Evolutionary conservation across 1,284 basidiomycete genomes (phyloP), one percentile per base, ranked within the genome.

Genomic region (Trametes hirsuta): DNA sequence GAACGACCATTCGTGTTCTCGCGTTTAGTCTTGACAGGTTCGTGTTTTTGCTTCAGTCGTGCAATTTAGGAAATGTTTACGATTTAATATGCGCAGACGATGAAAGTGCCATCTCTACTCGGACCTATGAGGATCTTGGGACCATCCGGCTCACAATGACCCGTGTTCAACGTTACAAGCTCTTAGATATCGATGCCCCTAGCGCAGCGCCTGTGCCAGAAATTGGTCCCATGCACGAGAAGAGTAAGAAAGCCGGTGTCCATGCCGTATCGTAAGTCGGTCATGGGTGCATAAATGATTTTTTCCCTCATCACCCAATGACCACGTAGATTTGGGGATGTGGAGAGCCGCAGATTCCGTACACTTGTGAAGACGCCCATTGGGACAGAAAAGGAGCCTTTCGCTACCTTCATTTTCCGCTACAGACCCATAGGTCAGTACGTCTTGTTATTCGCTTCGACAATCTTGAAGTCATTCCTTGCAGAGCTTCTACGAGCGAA

Each of bases 201-300:
- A 34, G 11, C 39, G 2, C 10, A 1, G 12, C 30, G 14, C 21
- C 45, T 0, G 46, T 55, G 2, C 6, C 37, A 2, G 47, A 53
- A 6, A 47, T 67, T 9, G 66, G 66, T 0, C 44, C 53, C 8
- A 35, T 65, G 1, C 63, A 67, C 42, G 66, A 67, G 44, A 61
- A 41, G 30, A 60, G 53, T 21, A 67, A 67, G 58, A 65, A 67
- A 48, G 63, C 63, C 2, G 63, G 66, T 2, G 59, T 54, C 4
- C 66, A 67, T 46, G 52, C 59, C 0, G 59, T 65, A 2, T 58
- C 59, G 66, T 65, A 25, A 44, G 61, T 45, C 30, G 8, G 30
- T 8, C 30, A 30, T 5, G 30, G 18, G 15, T 41, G 6, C 12
- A 5, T 22, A 1, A 37, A 9, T 2, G 1, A 21, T 6, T n/a